Base-by-base conservation (phyloP, 192 early-diverging fungal species). In the Podila epicladia region DNA sequence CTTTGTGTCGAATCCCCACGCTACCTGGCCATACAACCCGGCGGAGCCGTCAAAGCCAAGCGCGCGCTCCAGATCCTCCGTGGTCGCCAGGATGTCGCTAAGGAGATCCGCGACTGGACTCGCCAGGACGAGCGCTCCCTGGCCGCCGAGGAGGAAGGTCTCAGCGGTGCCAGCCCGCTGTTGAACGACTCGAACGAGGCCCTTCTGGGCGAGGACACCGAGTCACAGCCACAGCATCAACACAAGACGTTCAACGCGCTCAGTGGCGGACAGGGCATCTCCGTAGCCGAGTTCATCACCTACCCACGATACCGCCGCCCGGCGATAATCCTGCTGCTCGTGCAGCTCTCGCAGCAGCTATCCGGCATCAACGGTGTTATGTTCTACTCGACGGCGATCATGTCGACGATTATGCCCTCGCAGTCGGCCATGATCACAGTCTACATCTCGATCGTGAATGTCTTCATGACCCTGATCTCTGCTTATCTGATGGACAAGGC, bases 361-460 rank as follows among this genome's bases (percentile, higher is more conserved):
- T 93, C 92, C 45, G 96, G 96, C 28, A 95, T 95, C 76, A 97
- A 96, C 78, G 94, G 93, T 12, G 94, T 96, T 12, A 92, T 95
- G 64, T 96, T 91, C 78, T 97, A 95, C 71, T 95, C 93, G 0
- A 93, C 92, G 9, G 88, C 90, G 28, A 92, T 95, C 72, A 88
- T 95, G 66, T 87, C 85, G 15, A 59, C 71, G 12, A 86, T 91
- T 8, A 82, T 93, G 13, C 92, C 93, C 26, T 85, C 85, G 26
- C 90, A 87, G 11, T 87, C 88, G 19, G 89, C 85, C 51, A 83
- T 91, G 60, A 89, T 97, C 55, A 96, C 96, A 0, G 85, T 95
- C 38, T 91, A 91, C 45, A 92, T 97, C 53, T 92, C 91, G 38
- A 87, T 92, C 11, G 84, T 96, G 65, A 95, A 95, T 61, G 73